These are phyloP conservation scores for Scenedesmus sp. DNA, from an alignment of 163 green algal species.

Conservation along the genomic window DNA sequence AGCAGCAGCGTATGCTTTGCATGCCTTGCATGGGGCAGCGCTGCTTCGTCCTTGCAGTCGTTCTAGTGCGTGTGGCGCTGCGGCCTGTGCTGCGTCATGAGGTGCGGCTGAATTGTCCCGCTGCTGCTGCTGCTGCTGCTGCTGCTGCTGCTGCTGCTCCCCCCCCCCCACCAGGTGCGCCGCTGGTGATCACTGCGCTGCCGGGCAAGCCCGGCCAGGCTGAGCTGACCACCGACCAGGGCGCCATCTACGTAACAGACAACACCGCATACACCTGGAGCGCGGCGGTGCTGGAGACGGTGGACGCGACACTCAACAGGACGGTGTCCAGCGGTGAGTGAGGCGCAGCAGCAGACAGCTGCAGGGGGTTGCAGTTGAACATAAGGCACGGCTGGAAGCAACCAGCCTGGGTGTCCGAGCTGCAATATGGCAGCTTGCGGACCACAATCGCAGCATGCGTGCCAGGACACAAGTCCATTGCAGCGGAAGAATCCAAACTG, in stretches of 20 bases:
- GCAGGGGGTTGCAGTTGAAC: background rate
- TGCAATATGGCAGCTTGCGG: background rate
- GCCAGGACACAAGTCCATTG: too few relatives aligned
- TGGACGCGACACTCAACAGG: conserved; percentile 96
- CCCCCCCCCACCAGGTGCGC: conserved; percentile 64
- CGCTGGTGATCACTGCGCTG: conserved; percentile 87
- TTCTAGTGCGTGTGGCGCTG: background rate
- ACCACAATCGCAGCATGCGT: background rate
- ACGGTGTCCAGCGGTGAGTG: conserved; percentile 85
- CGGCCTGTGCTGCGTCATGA: background rate
- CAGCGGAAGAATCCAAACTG: too few relatives aligned
- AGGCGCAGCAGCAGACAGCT: background rate
- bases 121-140: background rate
- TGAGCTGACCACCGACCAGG: conserved; percentile 98
- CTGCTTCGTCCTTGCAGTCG: too few relatives aligned
- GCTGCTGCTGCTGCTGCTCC: background rate
- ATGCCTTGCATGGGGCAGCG: too few relatives aligned
- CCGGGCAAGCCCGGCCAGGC: conserved; percentile 78
- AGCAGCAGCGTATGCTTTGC: too few relatives aligned
- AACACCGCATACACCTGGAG: conserved; percentile 95
- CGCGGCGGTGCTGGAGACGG: conserved; percentile 97
- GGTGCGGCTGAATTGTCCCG: background rate
- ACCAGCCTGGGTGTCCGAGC: too few relatives aligned
- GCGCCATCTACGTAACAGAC: conserved; percentile 97
- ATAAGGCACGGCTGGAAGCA: background rate